Evolutionary conservation across 306 rosid genomes (phyloP), one percentile per base, ranked within the genome.

Genomic region (Cucumis cinereus): DNA sequence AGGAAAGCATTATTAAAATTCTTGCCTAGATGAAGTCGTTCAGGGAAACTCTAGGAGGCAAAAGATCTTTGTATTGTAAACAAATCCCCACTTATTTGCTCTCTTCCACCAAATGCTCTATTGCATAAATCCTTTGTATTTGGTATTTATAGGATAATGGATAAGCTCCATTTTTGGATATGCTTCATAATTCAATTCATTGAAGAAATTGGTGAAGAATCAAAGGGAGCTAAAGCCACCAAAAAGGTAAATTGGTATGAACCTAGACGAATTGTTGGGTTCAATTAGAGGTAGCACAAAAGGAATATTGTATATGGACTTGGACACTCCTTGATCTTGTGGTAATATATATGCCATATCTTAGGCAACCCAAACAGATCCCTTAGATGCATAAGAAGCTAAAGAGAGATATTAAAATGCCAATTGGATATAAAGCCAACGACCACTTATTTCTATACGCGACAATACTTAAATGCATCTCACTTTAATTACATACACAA

Each of bases 41-140:
- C 78, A 54, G 73, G 76, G 75, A 79, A 84, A 81, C 81, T 84
- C 81, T 58, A 56, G 70, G 79, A 47, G 74, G 70, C 83, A 67
- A 67, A 77, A 38, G 54, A 67, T 23, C 73, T 22, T 45, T 45
- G 52, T 45, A 45, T 45, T 19, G 26, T 63, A 35, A 10, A 19
- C 49, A 63, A 67, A 67, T 5, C 16, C n/a, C 66, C 2, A n/a
- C 24, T n/a, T 53, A 15, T 6, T 45, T 19, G 19, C 8, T 53
- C 58, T 53, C 58, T 53, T 19, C 58, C 58, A 30, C 69, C 54
- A 62, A 62, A 62, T 33, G 23, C 36, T 4, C n/a, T 1, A 41
- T 5, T 38, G 22, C 22, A 10, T 6, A 19, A 8, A 63, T 67
- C 54, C 1, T 22, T 60, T 16, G 8, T 0, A 16, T 26, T 20